phyloP scores from a whole-genome alignment of 768 basidiomycete genomes.

The Nidula microcarpa region DNA sequence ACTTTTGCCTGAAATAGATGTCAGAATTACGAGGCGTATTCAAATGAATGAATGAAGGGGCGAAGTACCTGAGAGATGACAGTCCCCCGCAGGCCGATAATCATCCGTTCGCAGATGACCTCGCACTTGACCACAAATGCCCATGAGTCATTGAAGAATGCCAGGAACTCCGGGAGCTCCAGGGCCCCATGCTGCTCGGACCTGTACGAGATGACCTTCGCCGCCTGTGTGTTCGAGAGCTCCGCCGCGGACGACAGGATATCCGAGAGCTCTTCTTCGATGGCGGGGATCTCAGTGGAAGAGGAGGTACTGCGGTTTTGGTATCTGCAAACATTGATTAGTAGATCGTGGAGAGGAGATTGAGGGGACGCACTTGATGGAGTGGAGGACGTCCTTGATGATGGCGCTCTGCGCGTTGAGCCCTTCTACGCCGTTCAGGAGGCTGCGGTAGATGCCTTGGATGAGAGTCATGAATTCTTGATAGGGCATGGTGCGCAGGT shows the following conservation, averaged over 20 bases:
- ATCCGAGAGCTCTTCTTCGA: slow-evolving; percentile 70
- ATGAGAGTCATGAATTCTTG: slow-evolving; percentile 63
- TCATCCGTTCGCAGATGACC: slow-evolving; percentile 83
- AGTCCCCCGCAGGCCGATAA: slow-evolving; percentile 85
- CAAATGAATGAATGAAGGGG: slow-evolving; percentile 1
- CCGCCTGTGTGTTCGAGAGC: slow-evolving; percentile 77
- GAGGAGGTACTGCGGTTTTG: neutral
- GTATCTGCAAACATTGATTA: neutral
- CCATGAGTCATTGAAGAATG: slow-evolving; percentile 85
- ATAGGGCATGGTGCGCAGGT: slow-evolving; percentile 67
- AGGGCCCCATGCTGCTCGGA: slow-evolving; percentile 78
- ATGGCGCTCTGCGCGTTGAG: slow-evolving; percentile 58
- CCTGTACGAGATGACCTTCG: slow-evolving; percentile 74
- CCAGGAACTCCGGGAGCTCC: slow-evolving; percentile 69
- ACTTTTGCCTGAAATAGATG: slow-evolving; percentile 62
- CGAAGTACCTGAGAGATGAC: slow-evolving; percentile 72
- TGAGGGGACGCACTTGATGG: slow-evolving; percentile 24
- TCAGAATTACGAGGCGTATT: neutral
- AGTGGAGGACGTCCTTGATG: slow-evolving; percentile 56
- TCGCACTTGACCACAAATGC: slow-evolving; percentile 87
- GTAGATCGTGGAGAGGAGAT: neutral
- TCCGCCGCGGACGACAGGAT: slow-evolving; percentile 80
- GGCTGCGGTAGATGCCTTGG: slow-evolving; percentile 53
- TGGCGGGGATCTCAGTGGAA: slow-evolving; percentile 31
- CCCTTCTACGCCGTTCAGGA: slow-evolving; percentile 66